Evolutionary conservation across 2,329 filamentous ascomycete species (phyloP), one percentile per base, ranked within the genome.

Genomic region (Aspergillus viridinutans): DNA sequence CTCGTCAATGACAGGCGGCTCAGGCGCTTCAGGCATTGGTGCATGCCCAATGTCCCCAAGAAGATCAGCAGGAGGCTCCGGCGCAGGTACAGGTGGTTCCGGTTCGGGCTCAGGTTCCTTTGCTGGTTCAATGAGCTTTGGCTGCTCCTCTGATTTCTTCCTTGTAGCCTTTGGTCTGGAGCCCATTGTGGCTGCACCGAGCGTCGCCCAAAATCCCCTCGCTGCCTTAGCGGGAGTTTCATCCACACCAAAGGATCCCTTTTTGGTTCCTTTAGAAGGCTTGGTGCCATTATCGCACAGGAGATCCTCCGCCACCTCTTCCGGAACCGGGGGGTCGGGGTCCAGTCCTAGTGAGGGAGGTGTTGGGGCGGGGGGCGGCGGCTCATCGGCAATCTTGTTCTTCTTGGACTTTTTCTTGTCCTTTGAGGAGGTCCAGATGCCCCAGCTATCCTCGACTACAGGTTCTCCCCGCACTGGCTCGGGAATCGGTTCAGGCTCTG

Each of bases 361-460:
- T 35, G 76, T 79, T 2, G 78, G 78, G 23, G 76, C 78, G 20
- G 77, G 78, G 38, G 78, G 78, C 32, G 78, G 78, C 52, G 76
- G 76, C 32, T 76, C 75, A 53, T 72, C 68, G 50, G 74, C 60
- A 51, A 71, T 68, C 60, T 74, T 81, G 54, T 67, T 72, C 66
- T 80, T 84, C 61, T 78, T 80, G 1, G 70, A 70, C 62, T 74
- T 73, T 62, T 81, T 83, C 65, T 82, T 84, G 25, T 74, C 72
- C 47, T 77, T 78, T 4, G 68, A 63, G 7, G 66, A 48, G 2
- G 64, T 72, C 74, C 73, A 78, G 35, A 72, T 64, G 21, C 65
- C 69, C 72, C 71, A 74, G 3, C 60, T 50, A 23, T 67, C 64
- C 8, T 67, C 68, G 17, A 67, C 28, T 29, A 29, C 66, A 7